Percentiles rank a stretch among this genome's conserved stretches.
phyloP scores from a whole-genome alignment of 768 basidiomycete genomes.

The Rickenella mellea region DNA sequence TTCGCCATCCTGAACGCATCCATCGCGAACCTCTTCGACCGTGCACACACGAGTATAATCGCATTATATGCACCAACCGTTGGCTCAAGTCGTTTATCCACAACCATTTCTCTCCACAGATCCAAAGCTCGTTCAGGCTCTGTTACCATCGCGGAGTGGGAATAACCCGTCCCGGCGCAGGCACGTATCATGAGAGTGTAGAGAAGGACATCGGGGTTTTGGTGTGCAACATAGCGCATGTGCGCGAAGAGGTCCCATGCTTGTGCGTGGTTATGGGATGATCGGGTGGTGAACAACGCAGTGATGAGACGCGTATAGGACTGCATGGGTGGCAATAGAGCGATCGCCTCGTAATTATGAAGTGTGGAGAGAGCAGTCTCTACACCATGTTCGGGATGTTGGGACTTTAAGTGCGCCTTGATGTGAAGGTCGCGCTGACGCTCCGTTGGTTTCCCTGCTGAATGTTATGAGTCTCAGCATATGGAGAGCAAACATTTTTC shows the following conservation, averaged over 20 bases:
- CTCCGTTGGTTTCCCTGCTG: conserved; percentile 30
- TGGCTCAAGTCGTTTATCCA: conserved; percentile 55
- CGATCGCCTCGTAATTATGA: conserved; percentile 60
- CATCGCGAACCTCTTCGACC: conserved; percentile 54
- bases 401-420: conserved; percentile 49
- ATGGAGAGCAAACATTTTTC: conserved; percentile 2
- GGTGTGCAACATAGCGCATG: conserved; percentile 93
- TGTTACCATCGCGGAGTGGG: conserved; percentile 32
- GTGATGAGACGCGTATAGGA: conserved; percentile 67
- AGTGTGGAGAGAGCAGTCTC: conserved; percentile 56
- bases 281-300: conserved; percentile 39
- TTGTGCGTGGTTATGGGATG: conserved; percentile 47
- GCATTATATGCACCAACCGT: conserved; percentile 69
- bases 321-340: conserved; percentile 55
- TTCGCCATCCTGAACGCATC: conserved; percentile 80
- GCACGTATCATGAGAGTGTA: conserved; percentile 85
- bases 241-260: conserved; percentile 95
- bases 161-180: conserved; percentile 49
- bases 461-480: conserved; percentile 5
- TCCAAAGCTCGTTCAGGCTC: conserved; percentile 91
- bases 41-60: conserved; percentile 71
- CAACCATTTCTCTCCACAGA: conserved; percentile 87
- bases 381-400: conserved; percentile 41
- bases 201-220: conserved; percentile 58
- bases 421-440: conserved; percentile 65